A percentile compares a stretch with the other conserved stretches of the same genome.
These are phyloP conservation scores for Graphilbum fragrans DNA, from an alignment of 2,329 filamentous ascomycete genomes.

Conservation along the genomic window DNA sequence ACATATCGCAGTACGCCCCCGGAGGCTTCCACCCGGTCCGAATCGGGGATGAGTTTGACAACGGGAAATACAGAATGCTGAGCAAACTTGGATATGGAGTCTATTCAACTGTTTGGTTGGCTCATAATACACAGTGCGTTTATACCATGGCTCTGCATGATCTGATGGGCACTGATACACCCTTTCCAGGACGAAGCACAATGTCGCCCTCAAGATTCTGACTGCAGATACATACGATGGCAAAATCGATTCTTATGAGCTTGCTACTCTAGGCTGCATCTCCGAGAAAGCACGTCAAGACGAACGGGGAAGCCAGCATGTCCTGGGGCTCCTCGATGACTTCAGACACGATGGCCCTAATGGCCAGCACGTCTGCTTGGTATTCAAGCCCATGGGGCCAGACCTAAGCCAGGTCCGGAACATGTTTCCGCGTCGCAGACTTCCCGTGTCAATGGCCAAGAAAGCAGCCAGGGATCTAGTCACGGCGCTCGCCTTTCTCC, in stretches of 20 bases:
- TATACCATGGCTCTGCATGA: not conserved
- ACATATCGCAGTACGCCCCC: not conserved
- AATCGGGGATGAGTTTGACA: slow-evolving; percentile 1
- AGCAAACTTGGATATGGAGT: slow-evolving; percentile 2
- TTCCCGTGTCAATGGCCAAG: not conserved
- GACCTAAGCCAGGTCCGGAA: not conserved
- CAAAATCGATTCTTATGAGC: not conserved
- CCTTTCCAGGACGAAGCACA: not conserved
- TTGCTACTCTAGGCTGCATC: not conserved
- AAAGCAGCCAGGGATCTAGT: not conserved
- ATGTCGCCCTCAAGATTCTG: slow-evolving; percentile 4
- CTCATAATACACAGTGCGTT: not conserved
- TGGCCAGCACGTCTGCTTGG: slow-evolving; percentile 3
- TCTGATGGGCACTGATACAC: not conserved
- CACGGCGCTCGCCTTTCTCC: slow-evolving; percentile 1
- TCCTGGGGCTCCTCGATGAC: not conserved
- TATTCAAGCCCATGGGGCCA: slow-evolving; percentile 1
- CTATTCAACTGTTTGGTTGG: slow-evolving; percentile 5
- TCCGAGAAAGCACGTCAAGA: not conserved
- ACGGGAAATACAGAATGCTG: slow-evolving; percentile 1
- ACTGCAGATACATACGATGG: slow-evolving; percentile 2
- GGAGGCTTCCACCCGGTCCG: slow-evolving; percentile 4
- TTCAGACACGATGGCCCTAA: slow-evolving; percentile 3
- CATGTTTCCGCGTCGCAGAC: not conserved
- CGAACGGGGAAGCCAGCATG: not conserved